Evolutionary conservation across 768 basidiomycete genomes (phyloP), one percentile per base, ranked within the genome.

Genomic region (Podaxis carcinomalis): DNA sequence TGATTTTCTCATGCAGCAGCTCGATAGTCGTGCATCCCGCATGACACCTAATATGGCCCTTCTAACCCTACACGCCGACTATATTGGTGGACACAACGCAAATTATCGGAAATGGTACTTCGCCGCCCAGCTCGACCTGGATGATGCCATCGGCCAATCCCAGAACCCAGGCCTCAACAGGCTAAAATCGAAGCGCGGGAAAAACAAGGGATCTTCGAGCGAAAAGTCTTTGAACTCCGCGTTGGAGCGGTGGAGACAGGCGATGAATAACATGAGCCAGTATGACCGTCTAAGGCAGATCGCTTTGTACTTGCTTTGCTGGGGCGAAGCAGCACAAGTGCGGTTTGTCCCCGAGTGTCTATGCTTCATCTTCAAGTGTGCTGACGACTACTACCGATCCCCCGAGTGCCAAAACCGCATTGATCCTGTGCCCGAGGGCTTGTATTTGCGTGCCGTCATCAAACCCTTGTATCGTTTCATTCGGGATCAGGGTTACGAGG

Each of bases 71-170:
- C 97, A 99, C 68, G 97, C 96, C 61, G 97, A 98, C 73, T 99
- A 98, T 74, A 98, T 99, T 67, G 97, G 97, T 21, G 97, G 97
- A 2, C 92, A 96, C 73, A 90, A 98, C 68, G 93, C 97, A 53
- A 98, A 98, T 78, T 98, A 98, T 77, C 92, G 97, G 63, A 98
- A 98, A 77, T 98, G 97, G 97, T 99, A 99, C 78, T 99, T 98
- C 73, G 97, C 96, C 28, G 95, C 96, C 19, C 97, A 99, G 73
- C 87, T 99, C 62, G 96, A 98, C 73, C 89, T 98, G 46, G 97
- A 99, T 73, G 97, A 99, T 67, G 96, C 95, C 51, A 88, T 98
- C 56, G 97, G 96, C 28, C 86, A 90, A 62, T 83, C 84, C 5
- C 93, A 97, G 70, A 98, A 97, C 72, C 93, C 94, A 0, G 95